A percentile compares a stretch with the other conserved stretches of the same genome.
phyloP scores from a whole-genome alignment of 2,329 filamentous ascomycete species.

The Neopestalotiopsis clavispora region DNA sequence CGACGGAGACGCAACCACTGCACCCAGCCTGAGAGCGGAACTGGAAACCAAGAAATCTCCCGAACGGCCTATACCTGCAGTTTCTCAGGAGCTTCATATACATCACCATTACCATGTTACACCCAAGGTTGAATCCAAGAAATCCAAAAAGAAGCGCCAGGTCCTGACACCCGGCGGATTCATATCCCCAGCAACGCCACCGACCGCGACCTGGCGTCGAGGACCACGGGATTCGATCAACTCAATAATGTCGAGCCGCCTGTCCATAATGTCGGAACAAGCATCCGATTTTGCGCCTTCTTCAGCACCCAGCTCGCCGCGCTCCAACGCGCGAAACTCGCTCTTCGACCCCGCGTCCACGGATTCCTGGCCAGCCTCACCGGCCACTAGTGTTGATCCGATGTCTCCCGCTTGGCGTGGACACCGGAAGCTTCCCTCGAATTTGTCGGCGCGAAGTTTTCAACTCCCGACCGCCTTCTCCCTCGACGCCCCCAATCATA shows the following conservation, averaged over 20 bases:
- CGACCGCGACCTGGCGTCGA: conserved; percentile 38
- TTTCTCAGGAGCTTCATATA: conserved; percentile 82
- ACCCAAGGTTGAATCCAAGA: conserved; percentile 63
- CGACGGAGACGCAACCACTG: conserved; percentile 42
- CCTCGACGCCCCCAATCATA: conserved; percentile 27
- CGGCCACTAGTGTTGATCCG: conserved; percentile 76
- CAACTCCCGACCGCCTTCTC: conserved; percentile 35
- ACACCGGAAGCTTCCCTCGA: conserved; percentile 62
- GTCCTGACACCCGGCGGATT: conserved; percentile 66
- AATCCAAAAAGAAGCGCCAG: conserved; percentile 74
- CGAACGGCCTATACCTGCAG: conserved; percentile 37
- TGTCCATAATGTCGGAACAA: conserved; percentile 66
- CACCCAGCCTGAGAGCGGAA: conserved; percentile 72
- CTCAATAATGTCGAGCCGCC: conserved; percentile 59
- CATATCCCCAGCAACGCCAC: conserved; percentile 57
- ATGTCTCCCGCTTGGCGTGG: conserved; percentile 62
- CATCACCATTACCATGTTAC: conserved; percentile 91
- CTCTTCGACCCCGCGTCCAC: conserved; percentile 77
- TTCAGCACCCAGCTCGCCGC: conserved; percentile 82
- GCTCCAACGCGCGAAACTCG: conserved; percentile 73
- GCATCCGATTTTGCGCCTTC: conserved; percentile 70
- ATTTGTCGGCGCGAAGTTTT: conserved; percentile 58
- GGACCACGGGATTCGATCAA: conserved; percentile 46
- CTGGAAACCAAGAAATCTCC: conserved; percentile 57
- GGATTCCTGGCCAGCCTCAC: conserved; percentile 78